Evolutionary conservation across 306 rosid genomes (phyloP), one percentile per base, ranked within the genome.

Genomic region (Parietaria judaica): DNA sequence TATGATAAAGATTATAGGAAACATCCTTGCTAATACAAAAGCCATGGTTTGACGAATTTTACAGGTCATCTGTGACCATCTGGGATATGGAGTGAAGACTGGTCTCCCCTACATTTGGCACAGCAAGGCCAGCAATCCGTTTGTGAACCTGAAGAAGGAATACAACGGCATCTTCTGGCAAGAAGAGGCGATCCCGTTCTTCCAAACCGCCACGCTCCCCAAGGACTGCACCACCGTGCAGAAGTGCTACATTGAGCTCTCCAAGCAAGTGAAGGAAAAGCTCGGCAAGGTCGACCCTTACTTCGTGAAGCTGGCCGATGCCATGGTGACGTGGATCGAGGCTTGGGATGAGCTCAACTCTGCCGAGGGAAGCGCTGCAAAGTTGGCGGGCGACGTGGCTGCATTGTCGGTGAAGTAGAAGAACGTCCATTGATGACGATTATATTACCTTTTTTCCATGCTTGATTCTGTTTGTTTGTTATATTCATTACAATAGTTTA

Each of bases 61-160:
- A 53, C 64, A 89, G 96, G 95, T 89, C 57, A 86, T 89, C 61
- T 83, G 91, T 60, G 96, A 89, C 72, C 96, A 89, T 71, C 69
- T 89, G 63, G 96, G 89, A 0, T 61, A 63, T 51, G 96, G 96
- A 66, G 84, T 89, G 59, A 89, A 89, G 76, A 89, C 96, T 14
- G 96, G 96, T 49, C 83, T 89, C 36, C 96, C 96, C 65, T 89
- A 86, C 84, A 83, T 89, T 23, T 89, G 91, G 91, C 96, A 89
- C 84, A 89, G 96, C 95, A 89, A 89, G 78, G 96, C 96, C 59
- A 89, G 96, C 81, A 89, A 89, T 71, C 96, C 96, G 49, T 89
- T 89, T 74, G 95, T 86, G 1, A 89, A 89, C 68, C 87, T 89
- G 1, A 89, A 78, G 70, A 89, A 89, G 78, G 96, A 89, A 72